These are phyloP conservation scores for Neopestalotiopsis sp. DNA, from an alignment of 2,329 filamentous ascomycete species.

Conservation along the genomic window DNA sequence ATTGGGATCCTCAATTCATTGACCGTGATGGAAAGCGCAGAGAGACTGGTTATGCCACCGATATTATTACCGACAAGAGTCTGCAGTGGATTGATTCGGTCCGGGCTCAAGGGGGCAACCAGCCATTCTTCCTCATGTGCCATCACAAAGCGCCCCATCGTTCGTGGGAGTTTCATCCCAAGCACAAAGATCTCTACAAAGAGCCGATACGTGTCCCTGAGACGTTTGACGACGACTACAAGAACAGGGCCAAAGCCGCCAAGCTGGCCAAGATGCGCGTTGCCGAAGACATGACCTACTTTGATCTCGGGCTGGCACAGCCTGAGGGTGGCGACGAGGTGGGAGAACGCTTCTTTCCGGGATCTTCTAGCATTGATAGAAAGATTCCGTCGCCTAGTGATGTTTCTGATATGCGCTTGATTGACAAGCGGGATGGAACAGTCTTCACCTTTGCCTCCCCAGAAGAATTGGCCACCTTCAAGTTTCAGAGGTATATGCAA, in stretches of 20 bases:
- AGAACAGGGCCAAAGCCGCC: conserved; percentile 56
- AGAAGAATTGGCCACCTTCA: conserved; percentile 55
- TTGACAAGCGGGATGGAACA: conserved; percentile 51
- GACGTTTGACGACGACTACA: conserved; percentile 60
- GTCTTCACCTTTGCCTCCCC: conserved; percentile 50
- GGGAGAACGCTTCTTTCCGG: conserved; percentile 40
- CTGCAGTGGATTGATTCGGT: conserved; percentile 44
- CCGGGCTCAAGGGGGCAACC: conserved; percentile 35
- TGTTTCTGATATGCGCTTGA: conserved; percentile 35
- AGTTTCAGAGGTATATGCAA: conserved; percentile 63
- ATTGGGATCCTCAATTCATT: conserved; percentile 57
- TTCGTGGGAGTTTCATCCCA: conserved; percentile 55
- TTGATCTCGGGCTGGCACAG: conserved; percentile 56
- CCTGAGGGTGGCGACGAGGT: conserved; percentile 52
- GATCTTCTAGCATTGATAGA: conserved; percentile 31
- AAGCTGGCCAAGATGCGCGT: conserved; percentile 57
- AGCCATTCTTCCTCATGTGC: conserved; percentile 61
- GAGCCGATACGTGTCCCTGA: conserved; percentile 53
- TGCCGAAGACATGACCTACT: conserved; percentile 56
- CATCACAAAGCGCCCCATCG: conserved; percentile 62
- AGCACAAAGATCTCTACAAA: conserved; percentile 54
- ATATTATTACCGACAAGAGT: conserved; percentile 58
- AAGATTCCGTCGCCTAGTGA: conserved; percentile 30
- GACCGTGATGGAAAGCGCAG: conserved; percentile 39
- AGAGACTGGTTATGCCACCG: conserved; percentile 53